Conservation (phyloP, 306 rosid genomes). For the Trichosanthes cucumerina region DNA sequence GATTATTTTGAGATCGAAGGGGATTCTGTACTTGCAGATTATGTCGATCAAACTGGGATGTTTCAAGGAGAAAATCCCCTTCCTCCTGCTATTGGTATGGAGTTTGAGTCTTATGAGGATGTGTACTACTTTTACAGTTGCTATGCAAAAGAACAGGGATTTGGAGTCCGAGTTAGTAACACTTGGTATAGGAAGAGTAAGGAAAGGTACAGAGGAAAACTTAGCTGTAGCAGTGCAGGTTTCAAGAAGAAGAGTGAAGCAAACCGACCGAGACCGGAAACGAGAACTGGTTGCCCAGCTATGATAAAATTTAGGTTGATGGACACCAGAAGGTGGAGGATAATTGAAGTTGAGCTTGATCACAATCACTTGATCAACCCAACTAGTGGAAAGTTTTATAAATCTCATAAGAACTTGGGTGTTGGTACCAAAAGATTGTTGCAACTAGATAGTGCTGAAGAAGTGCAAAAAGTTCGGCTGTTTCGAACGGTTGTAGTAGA, state of each 20-base stretch:
- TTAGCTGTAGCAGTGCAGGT: slow-evolving; percentile 78
- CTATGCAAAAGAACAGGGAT: slow-evolving; percentile 65
- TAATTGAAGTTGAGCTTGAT: slow-evolving; percentile 68
- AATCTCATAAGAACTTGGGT: slow-evolving; percentile 49
- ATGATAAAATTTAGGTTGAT: slow-evolving; percentile 70
- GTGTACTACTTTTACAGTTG: slow-evolving; percentile 68
- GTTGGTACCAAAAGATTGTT: slow-evolving; percentile 45
- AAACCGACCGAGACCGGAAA: slow-evolving; percentile 67
- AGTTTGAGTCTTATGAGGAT: slow-evolving; percentile 62
- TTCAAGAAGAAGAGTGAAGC: slow-evolving; percentile 72
- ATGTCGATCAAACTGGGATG: slow-evolving; percentile 32
- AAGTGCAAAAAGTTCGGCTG: slow-evolving; percentile 39
- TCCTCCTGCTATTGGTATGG: slow-evolving; percentile 69
- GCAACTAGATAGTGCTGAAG: slow-evolving; percentile 41
- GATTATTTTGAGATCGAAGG: slow-evolving; percentile 47
- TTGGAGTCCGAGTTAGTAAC: slow-evolving; percentile 68
- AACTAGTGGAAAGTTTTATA: slow-evolving; percentile 44
- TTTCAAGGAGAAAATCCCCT: slow-evolving; percentile 48
- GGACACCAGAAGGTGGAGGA: slow-evolving; percentile 68
- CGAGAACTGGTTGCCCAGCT: slow-evolving; percentile 77
- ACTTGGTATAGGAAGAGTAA: slow-evolving; percentile 71
- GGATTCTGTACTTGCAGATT: slow-evolving; percentile 43
- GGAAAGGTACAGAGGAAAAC: slow-evolving; percentile 70
- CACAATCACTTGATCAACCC: slow-evolving; percentile 74
- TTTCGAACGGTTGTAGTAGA: slow-evolving; percentile 47